Evolutionary conservation across 495 filamentous ascomycete genomes (phyloP), one percentile per base, ranked within the genome.

Genomic region (Penicillium desertorum): DNA sequence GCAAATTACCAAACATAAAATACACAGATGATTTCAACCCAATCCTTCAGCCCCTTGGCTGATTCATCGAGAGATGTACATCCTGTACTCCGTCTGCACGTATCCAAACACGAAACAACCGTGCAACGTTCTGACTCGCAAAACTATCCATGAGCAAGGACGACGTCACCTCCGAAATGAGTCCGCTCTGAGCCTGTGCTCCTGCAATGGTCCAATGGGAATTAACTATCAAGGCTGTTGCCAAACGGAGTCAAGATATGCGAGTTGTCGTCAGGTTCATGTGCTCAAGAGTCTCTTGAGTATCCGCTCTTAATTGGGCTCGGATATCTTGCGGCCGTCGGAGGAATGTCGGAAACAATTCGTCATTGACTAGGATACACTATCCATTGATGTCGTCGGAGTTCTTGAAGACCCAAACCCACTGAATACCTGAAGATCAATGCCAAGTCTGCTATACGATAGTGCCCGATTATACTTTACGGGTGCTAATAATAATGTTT

Each of bases 161-260:
- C 32, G 34, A 32, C 32, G 48, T 51, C 48, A 51, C 48, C 32
- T 12, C 3, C 30, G 30, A 34, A 10, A 10, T 10, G 9, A 17
- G 7, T 39, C 36, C 16, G 16, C 36, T 17, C 8, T 39, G 8
- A 39, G 36, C 16, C n/a, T n/a, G 36, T 39, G 34, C 7, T 5
- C 17, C n/a, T 16, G 5, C 14, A 12, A 34, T 34, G 30, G 19
- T 27, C n/a, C 39, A 44, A 52, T 52, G 17, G 25, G 11, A 53
- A 32, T 42, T 39, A 30, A 42, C 2, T 44, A 46, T 2, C n/a
- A 39, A 52, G 37, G 23, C 2, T 53, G 53, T 47, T 37, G 43
- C 53, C 53, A 39, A 46, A 55, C 53, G 6, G 20, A 55, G 53
- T 55, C 44, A 47, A 55, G 53, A 55, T 55, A 32, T 47, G 44